Evolutionary conservation across 805 yeast species (phyloP).

Genomic region (Sungouiella thailandica): DNA sequence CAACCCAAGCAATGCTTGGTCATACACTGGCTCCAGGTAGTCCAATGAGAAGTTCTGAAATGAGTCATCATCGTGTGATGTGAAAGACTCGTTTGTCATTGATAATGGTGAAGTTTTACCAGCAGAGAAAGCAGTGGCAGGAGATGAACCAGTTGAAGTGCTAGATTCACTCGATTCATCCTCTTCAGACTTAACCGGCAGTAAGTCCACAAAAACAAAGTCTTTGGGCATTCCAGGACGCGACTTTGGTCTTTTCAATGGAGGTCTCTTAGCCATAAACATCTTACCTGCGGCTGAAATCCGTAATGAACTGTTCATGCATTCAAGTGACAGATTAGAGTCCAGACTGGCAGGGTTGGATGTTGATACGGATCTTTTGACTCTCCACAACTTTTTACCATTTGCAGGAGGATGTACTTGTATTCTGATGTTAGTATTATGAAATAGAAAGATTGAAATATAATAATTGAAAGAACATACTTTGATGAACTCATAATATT

Average conservation of each 20-base stretch:
- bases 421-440: slow-evolving; percentile 5
- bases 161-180: slow-evolving; percentile 6
- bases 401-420: slow-evolving; percentile 38
- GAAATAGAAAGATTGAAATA: background rate
- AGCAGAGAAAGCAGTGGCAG: slow-evolving; percentile 1
- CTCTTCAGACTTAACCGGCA: slow-evolving; percentile 32
- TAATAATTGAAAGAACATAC: slow-evolving; percentile 1
- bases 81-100: slow-evolving; percentile 14
- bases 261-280: slow-evolving; percentile 33
- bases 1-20: slow-evolving; percentile 20
- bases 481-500: background rate
- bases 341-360: slow-evolving; percentile 9
- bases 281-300: slow-evolving; percentile 36
- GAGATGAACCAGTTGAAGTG: slow-evolving; percentile 1
- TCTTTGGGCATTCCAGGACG: slow-evolving; percentile 43
- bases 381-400: slow-evolving; percentile 44
- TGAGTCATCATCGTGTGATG: slow-evolving; percentile 18
- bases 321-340: slow-evolving; percentile 26
- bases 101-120: slow-evolving; percentile 2
- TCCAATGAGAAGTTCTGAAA: slow-evolving; percentile 8
- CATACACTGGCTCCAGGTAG: background rate
- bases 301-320: slow-evolving; percentile 39
- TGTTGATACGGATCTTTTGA: slow-evolving; percentile 24
- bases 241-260: slow-evolving; percentile 40
- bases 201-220: slow-evolving; percentile 42